A percentile compares a stretch with the other conserved stretches of the same genome.
phyloP scores from a whole-genome alignment of 768 basidiomycete genomes.

The Leccinum broughii region DNA sequence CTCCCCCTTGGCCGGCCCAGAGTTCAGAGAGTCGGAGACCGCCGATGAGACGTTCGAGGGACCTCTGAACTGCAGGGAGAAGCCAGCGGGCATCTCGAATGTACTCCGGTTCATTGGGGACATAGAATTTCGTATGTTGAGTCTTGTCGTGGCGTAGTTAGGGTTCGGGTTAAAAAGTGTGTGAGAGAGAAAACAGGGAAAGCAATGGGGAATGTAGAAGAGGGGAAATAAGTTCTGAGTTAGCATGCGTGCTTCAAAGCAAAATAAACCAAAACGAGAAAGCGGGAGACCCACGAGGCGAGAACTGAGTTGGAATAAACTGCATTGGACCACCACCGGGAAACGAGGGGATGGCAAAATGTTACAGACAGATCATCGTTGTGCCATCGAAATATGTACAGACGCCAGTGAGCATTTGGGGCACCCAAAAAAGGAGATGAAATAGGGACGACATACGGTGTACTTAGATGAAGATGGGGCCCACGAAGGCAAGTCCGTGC shows the following conservation, averaged over 20 bases:
- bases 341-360: background rate
- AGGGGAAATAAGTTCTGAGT: background rate
- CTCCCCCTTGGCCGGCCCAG: background rate
- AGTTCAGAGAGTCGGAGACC: background rate
- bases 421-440: background rate
- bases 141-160: constrained; percentile 9
- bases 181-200: background rate
- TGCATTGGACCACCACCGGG: background rate
- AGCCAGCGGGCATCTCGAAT: background rate
- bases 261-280: background rate
- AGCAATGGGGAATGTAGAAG: background rate
- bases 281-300: constrained; percentile 23
- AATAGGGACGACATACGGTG: constrained; percentile 20
- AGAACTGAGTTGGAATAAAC: constrained; percentile 33
- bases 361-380: too few relatives aligned
- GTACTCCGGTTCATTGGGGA: background rate
- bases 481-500: constrained; percentile 16
- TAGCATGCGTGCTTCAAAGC: background rate
- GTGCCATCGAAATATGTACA: background rate
- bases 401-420: background rate
- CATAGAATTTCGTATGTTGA: constrained; percentile 28
- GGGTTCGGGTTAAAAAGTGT: background rate
- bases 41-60: background rate
- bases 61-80: background rate
- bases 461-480: constrained; percentile 27